Evolutionary conservation across 306 rosid genomes (phyloP).

Genomic region (Prunus davidiana): DNA sequence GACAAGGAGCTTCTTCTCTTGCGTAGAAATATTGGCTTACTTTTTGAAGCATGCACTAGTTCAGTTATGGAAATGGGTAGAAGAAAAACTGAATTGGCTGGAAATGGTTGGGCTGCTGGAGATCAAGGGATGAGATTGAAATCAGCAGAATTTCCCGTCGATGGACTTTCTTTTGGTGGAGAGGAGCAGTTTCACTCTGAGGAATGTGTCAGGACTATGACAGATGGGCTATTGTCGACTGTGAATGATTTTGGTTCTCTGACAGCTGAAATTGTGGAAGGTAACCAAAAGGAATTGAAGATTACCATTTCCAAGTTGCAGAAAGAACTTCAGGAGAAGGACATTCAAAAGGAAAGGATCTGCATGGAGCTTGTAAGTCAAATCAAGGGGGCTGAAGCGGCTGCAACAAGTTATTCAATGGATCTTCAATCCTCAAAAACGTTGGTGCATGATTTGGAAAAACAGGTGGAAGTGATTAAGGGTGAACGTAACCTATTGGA

Average conservation of each 20-base stretch:
- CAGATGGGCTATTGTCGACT: slow-evolving; percentile 56
- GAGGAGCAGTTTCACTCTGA: slow-evolving; percentile 39
- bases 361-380: slow-evolving; percentile 86
- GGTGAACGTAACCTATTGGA: slow-evolving; percentile 54
- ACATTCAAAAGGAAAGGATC: slow-evolving; percentile 71
- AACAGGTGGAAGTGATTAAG: slow-evolving; percentile 46
- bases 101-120: slow-evolving; percentile 38
- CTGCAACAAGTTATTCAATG: slow-evolving; percentile 45
- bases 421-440: slow-evolving; percentile 69
- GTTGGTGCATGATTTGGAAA: slow-evolving; percentile 56
- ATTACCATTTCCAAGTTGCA: slow-evolving; percentile 58
- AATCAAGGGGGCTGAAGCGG: slow-evolving; percentile 81
- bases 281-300: slow-evolving; percentile 74
- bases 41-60: slow-evolving; percentile 62
- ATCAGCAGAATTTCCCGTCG: slow-evolving; percentile 15
- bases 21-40: slow-evolving; percentile 48
- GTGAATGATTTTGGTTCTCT: slow-evolving; percentile 59
- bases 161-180: slow-evolving; percentile 19
- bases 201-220: slow-evolving; percentile 57
- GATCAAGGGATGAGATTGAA: slow-evolving; percentile 21
- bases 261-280: slow-evolving; percentile 58
- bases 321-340: slow-evolving; percentile 93
- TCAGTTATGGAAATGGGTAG: slow-evolving; percentile 50
- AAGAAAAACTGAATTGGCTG: slow-evolving; percentile 63
- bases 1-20: slow-evolving; percentile 54